Base-by-base conservation (phyloP, 306 rosid genomes). In the Gillenia trifoliata region DNA sequence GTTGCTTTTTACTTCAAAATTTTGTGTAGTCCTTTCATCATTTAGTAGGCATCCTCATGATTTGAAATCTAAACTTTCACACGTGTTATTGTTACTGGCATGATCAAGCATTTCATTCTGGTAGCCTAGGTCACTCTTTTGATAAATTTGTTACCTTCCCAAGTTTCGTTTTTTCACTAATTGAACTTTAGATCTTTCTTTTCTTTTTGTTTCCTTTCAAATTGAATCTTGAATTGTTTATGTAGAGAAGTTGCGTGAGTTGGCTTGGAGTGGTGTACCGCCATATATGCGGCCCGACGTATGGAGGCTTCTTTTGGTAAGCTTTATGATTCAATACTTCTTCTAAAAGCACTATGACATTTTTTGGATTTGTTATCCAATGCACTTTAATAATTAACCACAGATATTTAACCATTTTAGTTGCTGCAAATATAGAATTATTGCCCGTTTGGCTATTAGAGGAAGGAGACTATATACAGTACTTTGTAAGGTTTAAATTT, bases 271-370 rank as follows among this genome's bases (percentile, higher is more conserved):
- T 84, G 97, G 98, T 45, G 66, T 93, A 76, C 97, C 93, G 25
- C 96, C 92, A 70, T 86, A 93, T 70, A 88, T 93, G 98, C 97
- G 98, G 45, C 96, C 98, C n/a, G 85, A 84, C 64, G 85, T 88
- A 45, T 93, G 97, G 98, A 89, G 97, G 85, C 93, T 93, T 83
- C 97, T 93, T 79, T 85, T 93, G 93, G 98, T 93, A 89, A 84
- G 92, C 77, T 79, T 6, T 28, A 67, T 80, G 50, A 16, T 62
- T 65, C 67, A 23, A 68, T 41, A 9, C 72, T 65, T 68, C 13
- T 40, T 60, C 4, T 38, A 38, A 16, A 52, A 31, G 64, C 10
- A 70, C 4, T 54, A n/a, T 70, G 25, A 33, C 9, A 15, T 20
- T 10, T 30, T 70, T 10, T 50, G 22, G 49, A 54, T 70, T 50